Evolutionary conservation across 306 rosid genomes (phyloP).

Genomic region (Dryas drummondii): DNA sequence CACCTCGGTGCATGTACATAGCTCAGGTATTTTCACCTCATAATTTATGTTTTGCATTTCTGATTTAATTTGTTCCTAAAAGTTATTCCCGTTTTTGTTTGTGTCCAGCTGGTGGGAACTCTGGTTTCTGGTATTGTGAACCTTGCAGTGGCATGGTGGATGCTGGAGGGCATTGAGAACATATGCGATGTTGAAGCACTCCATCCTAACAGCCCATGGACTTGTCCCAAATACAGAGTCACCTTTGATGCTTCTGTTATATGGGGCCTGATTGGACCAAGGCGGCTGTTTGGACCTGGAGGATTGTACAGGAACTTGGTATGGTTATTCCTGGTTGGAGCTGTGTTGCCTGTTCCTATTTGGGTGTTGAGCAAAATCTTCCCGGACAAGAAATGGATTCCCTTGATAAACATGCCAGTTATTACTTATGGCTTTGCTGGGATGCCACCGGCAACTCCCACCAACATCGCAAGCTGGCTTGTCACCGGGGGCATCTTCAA

Average conservation of each 20-base stretch:
- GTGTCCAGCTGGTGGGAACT: conserved; percentile 85
- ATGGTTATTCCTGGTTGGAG: conserved; percentile 89
- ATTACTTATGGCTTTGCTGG: conserved; percentile 92
- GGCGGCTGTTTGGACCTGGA: conserved; percentile 77
- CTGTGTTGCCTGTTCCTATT: conserved; percentile 78
- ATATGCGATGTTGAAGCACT: conserved; percentile 66
- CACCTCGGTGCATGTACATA: conserved; percentile 88
- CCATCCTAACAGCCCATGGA: conserved; percentile 89
- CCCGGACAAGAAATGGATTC: conserved; percentile 90
- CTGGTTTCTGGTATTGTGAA: conserved; percentile 70
- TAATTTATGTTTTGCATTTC: conserved; percentile 6
- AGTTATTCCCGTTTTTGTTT: not conserved
- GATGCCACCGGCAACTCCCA: conserved; percentile 97
- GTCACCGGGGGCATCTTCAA: conserved; percentile 87
- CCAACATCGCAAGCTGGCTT: conserved; percentile 96
- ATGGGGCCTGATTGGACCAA: conserved; percentile 96
- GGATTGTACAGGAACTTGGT: conserved; percentile 85
- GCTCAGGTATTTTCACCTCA: conserved; percentile 66
- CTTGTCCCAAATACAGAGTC: conserved; percentile 93
- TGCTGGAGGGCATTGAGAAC: conserved; percentile 74
- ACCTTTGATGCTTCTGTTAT: conserved; percentile 95
- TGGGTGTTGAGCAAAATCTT: conserved; percentile 78
- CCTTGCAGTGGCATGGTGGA: conserved; percentile 99
- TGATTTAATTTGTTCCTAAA: not conserved
- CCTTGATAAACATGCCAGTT: conserved; percentile 87